These are phyloP conservation scores for Elongisporangium prolatum DNA, from an alignment of 352 stramenopile genomes.

Conservation along the genomic window DNA sequence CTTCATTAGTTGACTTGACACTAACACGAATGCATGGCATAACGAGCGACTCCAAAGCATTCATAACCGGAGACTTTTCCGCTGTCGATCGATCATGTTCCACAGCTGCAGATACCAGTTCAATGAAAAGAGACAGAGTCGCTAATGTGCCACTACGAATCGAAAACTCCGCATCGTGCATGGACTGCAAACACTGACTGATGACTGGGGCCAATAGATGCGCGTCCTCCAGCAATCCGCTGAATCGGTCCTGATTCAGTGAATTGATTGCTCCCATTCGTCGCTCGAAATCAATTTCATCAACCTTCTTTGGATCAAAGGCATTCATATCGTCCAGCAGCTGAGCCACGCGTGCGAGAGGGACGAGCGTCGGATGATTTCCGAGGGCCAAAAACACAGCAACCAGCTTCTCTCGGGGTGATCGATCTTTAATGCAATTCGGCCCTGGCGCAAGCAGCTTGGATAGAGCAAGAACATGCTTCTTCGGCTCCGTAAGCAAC, in stretches of 20 bases:
- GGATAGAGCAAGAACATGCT: conserved; percentile 71
- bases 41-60: conserved; percentile 82
- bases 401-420: conserved; percentile 57
- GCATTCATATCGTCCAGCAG: conserved; percentile 68
- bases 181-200: conserved; percentile 74
- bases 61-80: conserved; percentile 45
- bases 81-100: conserved; percentile 9
- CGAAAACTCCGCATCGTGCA: conserved; percentile 84
- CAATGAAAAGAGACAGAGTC: conserved; percentile 50
- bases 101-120: conserved; percentile 29
- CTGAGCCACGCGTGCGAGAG: conserved; percentile 33
- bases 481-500: conserved; percentile 61
- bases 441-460: conserved; percentile 70
- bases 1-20: conserved; percentile 69
- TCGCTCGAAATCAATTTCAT: conserved; percentile 82
- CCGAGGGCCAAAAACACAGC: conserved; percentile 67
- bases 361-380: conserved; percentile 21
- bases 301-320: conserved; percentile 72
- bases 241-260: conserved; percentile 63
- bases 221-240: conserved; percentile 47
- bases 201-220: conserved; percentile 71
- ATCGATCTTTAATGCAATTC: conserved; percentile 66
- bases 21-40: conserved; percentile 87
- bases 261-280: conserved; percentile 69
- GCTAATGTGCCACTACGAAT: conserved; percentile 69